A percentile compares a stretch with the other conserved stretches of the same genome.
phyloP scores from a whole-genome alignment of 805 yeast genomes.

The Kodamaea sagamina region DNA sequence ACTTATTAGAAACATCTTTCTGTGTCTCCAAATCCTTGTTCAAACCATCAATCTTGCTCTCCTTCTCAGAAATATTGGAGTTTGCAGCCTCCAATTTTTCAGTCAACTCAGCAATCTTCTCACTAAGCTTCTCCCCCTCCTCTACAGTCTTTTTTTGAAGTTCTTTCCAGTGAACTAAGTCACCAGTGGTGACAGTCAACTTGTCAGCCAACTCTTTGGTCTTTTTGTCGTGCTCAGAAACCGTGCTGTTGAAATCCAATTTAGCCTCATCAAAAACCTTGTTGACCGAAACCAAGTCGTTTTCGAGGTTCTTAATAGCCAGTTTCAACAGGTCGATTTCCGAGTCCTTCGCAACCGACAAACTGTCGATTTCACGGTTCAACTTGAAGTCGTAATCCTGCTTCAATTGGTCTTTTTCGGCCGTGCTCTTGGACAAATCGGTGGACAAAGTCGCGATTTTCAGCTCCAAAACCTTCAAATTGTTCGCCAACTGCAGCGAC shows the following conservation, averaged over 20 bases:
- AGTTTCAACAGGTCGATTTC: conserved; percentile 17
- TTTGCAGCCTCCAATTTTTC: background rate
- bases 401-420: conserved; percentile 13
- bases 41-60: background rate
- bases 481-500: conserved; percentile 1
- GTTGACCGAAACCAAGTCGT: background rate
- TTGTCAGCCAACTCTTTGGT: conserved; percentile 3
- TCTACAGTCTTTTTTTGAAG: background rate
- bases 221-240: background rate
- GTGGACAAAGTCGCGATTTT: conserved; percentile 1
- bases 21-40: background rate
- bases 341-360: conserved; percentile 25
- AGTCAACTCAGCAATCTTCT: background rate
- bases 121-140: background rate
- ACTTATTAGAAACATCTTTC: too few species aligned
- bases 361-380: conserved; percentile 26
- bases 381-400: conserved; percentile 26
- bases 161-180: background rate
- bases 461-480: background rate
- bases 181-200: conserved; percentile 1
- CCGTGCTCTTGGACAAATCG: conserved; percentile 10
- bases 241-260: background rate
- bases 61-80: background rate
- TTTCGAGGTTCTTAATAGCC: background rate
- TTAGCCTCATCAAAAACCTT: conserved; percentile 4